A percentile compares a stretch with the other conserved stretches of the same genome.
These are phyloP conservation scores for Coemansia sp. DNA, from an alignment of 192 early-diverging fungal genomes.

Conservation along the genomic window DNA sequence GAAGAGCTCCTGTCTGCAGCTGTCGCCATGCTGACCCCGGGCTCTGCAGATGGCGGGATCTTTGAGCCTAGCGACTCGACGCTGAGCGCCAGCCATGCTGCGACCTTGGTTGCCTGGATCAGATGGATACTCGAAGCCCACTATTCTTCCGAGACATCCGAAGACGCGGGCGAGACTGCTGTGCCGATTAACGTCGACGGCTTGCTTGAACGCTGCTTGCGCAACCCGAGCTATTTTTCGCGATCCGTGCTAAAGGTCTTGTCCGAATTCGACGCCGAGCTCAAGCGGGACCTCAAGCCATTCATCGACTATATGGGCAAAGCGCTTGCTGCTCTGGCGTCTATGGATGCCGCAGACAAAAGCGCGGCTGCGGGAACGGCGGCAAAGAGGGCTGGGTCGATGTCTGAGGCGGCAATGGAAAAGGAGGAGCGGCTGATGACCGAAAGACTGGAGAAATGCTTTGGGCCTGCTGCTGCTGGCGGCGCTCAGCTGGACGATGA, in stretches of 20 bases:
- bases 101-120: slow-evolving; percentile 60
- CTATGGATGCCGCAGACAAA: slow-evolving; percentile 19
- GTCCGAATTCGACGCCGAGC: slow-evolving; percentile 20
- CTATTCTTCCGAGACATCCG: slow-evolving; percentile 13
- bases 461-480: slow-evolving; percentile 10
- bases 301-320: slow-evolving; percentile 54
- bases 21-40: slow-evolving; percentile 23
- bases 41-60: slow-evolving; percentile 20
- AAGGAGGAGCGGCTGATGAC: slow-evolving; percentile 38
- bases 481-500: not conserved
- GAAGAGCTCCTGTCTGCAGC: slow-evolving; percentile 40
- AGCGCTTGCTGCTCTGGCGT: slow-evolving; percentile 42
- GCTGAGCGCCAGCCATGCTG: slow-evolving; percentile 51
- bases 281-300: slow-evolving; percentile 39
- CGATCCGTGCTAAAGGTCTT: slow-evolving; percentile 39
- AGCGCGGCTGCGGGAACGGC: not conserved
- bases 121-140: slow-evolving; percentile 48
- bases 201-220: slow-evolving; percentile 60
- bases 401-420: slow-evolving; percentile 18
- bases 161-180: not conserved
- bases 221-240: slow-evolving; percentile 57
- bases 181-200: slow-evolving; percentile 43
- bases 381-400: not conserved
- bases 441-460: slow-evolving; percentile 18
- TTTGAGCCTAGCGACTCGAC: slow-evolving; percentile 23